Percentiles rank a stretch among this genome's conserved stretches.
Evolutionary conservation across 1,284 basidiomycete species (phyloP).

Genomic region (Fistulinella staudtii): DNA sequence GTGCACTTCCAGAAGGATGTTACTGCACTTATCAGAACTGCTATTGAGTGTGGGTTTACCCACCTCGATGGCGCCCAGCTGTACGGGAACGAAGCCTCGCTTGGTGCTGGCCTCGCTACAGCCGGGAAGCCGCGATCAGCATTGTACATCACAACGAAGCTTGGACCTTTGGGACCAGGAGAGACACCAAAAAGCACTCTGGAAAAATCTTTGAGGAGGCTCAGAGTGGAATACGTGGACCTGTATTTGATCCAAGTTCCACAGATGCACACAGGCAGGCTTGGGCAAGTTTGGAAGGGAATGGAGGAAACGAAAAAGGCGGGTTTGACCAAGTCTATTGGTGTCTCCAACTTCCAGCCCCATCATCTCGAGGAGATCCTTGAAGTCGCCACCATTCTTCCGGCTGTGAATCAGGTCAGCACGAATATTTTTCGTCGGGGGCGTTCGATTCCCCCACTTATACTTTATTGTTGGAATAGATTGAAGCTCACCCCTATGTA

Average conservation of each 20-base stretch:
- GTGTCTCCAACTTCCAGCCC: conserved; percentile 79
- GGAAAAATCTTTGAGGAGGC: conserved; percentile 51
- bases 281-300: conserved; percentile 62
- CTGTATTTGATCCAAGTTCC: conserved; percentile 70
- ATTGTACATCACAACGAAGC: conserved; percentile 68
- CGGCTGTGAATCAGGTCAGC: conserved; percentile 76
- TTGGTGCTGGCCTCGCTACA: conserved; percentile 51
- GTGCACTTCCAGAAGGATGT: conserved; percentile 55
- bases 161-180: conserved; percentile 36
- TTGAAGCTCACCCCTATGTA: conserved; percentile 81
- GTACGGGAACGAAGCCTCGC: conserved; percentile 59
- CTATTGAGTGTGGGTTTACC: conserved; percentile 58
- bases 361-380: conserved; percentile 64
- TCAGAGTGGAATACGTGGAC: conserved; percentile 70
- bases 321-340: conserved; percentile 73
- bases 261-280: conserved; percentile 36
- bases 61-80: conserved; percentile 73
- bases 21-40: conserved; percentile 42
- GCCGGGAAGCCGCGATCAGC: conserved; percentile 43
- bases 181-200: conserved; percentile 50
- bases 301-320: conserved; percentile 67
- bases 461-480: conserved; percentile 44
- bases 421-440: not conserved
- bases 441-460: conserved; percentile 7
- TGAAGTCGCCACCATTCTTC: conserved; percentile 53